These are phyloP conservation scores for Climacium dendroides DNA, from an alignment of 225 moss, liverwort and hornwort genomes.

Conservation along the genomic window DNA sequence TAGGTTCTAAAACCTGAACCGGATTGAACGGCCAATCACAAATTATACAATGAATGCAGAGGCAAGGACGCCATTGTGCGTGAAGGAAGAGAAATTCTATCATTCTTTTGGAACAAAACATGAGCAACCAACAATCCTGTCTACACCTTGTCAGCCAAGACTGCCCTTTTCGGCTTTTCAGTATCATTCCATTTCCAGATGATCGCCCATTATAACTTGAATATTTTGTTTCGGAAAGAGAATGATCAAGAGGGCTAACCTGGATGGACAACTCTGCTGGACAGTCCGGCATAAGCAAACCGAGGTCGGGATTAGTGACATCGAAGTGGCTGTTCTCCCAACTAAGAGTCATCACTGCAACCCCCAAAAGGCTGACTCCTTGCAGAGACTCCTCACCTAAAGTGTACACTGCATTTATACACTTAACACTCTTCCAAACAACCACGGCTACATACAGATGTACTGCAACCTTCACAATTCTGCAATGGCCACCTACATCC, in stretches of 20 bases:
- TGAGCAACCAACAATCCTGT: neutral
- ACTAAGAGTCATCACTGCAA: neutral
- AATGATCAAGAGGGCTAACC: neutral
- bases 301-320: constrained; percentile 12
- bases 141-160: neutral
- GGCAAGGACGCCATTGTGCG: neutral
- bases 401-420: neutral
- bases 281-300: constrained; percentile 29
- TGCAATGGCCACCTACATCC: neutral
- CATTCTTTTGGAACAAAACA: neutral
- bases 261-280: constrained; percentile 20
- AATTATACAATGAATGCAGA: neutral
- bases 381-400: neutral
- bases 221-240: neutral
- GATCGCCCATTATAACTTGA: neutral
- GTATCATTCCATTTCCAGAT: neutral
- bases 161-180: neutral
- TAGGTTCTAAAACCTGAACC: neutral
- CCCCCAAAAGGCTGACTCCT: neutral
- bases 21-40: neutral
- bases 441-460: neutral
- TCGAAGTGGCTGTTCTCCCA: constrained; percentile 12
- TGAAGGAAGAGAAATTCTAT: neutral
- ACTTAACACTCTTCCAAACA: neutral
- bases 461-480: neutral